Base-by-base conservation (phyloP, 192 early-diverging fungal genomes). In the Linnemannia exigua region DNA sequence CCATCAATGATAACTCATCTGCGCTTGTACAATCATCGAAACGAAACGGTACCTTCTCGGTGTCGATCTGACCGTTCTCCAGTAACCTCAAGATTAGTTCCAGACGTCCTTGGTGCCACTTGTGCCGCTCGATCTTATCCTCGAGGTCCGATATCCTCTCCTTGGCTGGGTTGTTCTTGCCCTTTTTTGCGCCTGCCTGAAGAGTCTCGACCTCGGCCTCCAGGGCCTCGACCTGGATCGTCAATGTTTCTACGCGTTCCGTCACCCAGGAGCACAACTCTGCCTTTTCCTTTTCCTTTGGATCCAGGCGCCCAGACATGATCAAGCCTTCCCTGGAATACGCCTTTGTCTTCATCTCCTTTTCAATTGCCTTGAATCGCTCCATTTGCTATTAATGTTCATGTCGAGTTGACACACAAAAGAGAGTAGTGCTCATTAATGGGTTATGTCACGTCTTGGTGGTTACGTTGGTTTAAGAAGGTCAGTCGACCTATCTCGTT, bases 321-420 rank as follows among this genome's bases (percentile, higher is more conserved):
- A 91, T 82, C 66, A 99, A 85, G 25, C 98, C 98, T 88, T 98
- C 98, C 88, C 98, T 96, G 37, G 98, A 99, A 85, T 94, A 99
- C 6, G 98, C 98, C 84, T 99, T 99, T 63, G 98, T 98, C 88
- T 99, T 99, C 91, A 99, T 96, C 87, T 99, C 98, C 87, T 98
- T 98, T 82, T 99, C 98, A 47, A 94, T 94, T 9, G 96, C 97
- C 90, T 99, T 99, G 91, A 99, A 99, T 80, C 92, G 93, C 84
- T 99, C 98, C 98, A 99, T 99, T 94, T 99, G 97, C 94, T 96
- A 88, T 46, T 6, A 28, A 20, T 41, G n/a, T n/a, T n/a, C n/a
- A n/a, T n/a, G 20, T 28, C 16, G 11, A 72, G 38, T 7, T 6
- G 37, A 22, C 15, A 72, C 7, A 44, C 44, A 35, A 68, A 19